phyloP scores from a whole-genome alignment of 2,329 filamentous ascomycete species.

The Helicocarpus griseus region DNA sequence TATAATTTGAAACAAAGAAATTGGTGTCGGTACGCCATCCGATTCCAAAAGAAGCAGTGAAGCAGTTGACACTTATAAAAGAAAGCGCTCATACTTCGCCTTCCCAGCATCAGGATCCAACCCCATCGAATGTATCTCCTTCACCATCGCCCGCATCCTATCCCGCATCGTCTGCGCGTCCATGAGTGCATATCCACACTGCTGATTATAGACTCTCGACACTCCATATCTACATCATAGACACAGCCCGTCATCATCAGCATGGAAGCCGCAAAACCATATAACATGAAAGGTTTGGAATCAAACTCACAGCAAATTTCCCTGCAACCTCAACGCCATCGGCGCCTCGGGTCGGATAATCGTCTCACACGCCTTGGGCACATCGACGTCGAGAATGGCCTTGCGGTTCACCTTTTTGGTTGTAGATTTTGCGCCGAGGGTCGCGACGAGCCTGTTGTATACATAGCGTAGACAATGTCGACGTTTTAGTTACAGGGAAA shows the following conservation, averaged over 20 bases:
- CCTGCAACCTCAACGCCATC: conserved; percentile 80
- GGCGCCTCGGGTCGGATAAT: conserved; percentile 78
- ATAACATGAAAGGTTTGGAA: neutral
- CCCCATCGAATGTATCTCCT: conserved; percentile 46
- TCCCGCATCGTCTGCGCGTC: conserved; percentile 69
- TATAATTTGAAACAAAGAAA: too few relatives aligned
- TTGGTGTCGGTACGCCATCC: too few relatives aligned
- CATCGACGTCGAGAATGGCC: conserved; percentile 78
- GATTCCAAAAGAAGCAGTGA: too few relatives aligned
- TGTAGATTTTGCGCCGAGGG: conserved; percentile 62
- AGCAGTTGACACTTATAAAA: neutral
- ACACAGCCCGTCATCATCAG: conserved; percentile 11
- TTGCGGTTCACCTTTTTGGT: conserved; percentile 70
- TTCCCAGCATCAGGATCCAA: conserved; percentile 64
- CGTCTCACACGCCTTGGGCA: conserved; percentile 77
- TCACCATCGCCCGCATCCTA: conserved; percentile 60
- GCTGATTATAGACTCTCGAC: conserved; percentile 74
- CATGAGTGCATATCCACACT: conserved; percentile 74
- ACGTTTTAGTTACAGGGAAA: neutral
- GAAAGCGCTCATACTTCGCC: conserved; percentile 47
- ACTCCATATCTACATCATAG: conserved; percentile 55
- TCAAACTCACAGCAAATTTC: conserved; percentile 61
- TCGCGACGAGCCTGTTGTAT: conserved; percentile 71
- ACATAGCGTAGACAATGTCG: neutral
- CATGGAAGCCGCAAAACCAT: neutral